Evolutionary conservation across 768 basidiomycete genomes (phyloP), one percentile per base, ranked within the genome.

Genomic region (Trametopsis cervina): DNA sequence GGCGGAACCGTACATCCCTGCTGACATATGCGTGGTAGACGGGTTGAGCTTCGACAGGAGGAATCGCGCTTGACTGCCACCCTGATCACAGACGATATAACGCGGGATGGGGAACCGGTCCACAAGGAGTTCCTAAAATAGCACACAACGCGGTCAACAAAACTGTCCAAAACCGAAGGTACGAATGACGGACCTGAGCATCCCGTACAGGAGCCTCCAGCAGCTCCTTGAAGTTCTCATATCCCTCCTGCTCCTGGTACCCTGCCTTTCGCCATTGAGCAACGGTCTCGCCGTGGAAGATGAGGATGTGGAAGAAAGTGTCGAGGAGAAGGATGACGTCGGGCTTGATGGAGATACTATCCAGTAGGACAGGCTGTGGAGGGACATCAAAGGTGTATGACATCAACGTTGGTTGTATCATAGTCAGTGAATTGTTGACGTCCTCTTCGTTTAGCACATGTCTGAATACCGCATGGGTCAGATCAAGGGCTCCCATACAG

Each of bases 371-470:
- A 15, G 96, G 96, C 57, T 93, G 89, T 12, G 96, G 85, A 9
- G 82, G 77, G 2, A 82, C 78, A 62, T 99, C 96, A 63, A 98
- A 88, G 6, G 87, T 85, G 67, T 98, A 99, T 2, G 93, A 94
- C 94, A 98, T 98, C 43, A 99, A 79, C 6, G 96, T 99, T 2
- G 96, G 96, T 66, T 99, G 96, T 43, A 99, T 99, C 96, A 98
- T 98, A 67, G 98, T 96, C 49, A 99, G 70, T 12, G 95, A 97
- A 67, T 97, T 97, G 75, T 98, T 98, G 60, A 97, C 95, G 61
- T 99, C 96, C 67, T 94, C 93, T 62, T 94, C 88, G 65, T 97
- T 93, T 37, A 98, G 71, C 33, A 96, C 80, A 66, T 97, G 96
- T 55, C 94, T 95, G 46, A 5, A 49, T 40, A 26, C 23, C 18